Conservation (phyloP, 1,284 basidiomycete genomes). For the Naganishia sp. region DNA sequence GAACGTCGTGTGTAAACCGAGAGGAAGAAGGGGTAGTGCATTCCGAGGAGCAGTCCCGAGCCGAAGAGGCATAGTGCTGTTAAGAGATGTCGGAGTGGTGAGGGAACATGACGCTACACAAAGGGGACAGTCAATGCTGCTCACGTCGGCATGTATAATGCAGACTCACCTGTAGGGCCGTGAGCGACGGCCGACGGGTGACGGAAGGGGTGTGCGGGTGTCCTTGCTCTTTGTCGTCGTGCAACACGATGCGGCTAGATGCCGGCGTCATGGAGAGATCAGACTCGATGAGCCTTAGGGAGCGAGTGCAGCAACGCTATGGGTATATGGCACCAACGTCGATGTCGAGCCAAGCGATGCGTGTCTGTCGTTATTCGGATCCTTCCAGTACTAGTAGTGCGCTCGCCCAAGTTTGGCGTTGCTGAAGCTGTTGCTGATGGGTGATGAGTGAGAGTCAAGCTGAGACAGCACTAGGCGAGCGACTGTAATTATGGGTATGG, state of each 20-base stretch:
- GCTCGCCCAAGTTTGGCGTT: not conserved
- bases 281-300: no score
- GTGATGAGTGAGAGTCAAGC: not conserved
- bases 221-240: constrained; percentile 19
- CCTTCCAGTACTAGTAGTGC: no score
- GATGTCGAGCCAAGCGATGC: no score
- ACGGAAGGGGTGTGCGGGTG: not conserved
- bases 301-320: no score
- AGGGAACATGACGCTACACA: constrained; percentile 9
- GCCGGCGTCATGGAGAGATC: no score
- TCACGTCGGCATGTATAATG: not conserved
- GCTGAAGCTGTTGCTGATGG: no score
- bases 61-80: constrained; percentile 33
- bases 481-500: no score
- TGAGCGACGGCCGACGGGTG: constrained; percentile 14
- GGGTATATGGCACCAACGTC: no score
- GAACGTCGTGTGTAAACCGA: constrained; percentile 41
- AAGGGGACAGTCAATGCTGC: not conserved
- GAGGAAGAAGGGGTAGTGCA: constrained; percentile 40
- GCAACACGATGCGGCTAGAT: not conserved
- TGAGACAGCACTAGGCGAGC: not conserved
- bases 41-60: constrained; percentile 39
- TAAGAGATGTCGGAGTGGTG: not conserved
- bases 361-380: no score
- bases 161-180: constrained; percentile 6